Conservation (phyloP, 805 yeast species). For the Candida sphagnicola region DNA sequence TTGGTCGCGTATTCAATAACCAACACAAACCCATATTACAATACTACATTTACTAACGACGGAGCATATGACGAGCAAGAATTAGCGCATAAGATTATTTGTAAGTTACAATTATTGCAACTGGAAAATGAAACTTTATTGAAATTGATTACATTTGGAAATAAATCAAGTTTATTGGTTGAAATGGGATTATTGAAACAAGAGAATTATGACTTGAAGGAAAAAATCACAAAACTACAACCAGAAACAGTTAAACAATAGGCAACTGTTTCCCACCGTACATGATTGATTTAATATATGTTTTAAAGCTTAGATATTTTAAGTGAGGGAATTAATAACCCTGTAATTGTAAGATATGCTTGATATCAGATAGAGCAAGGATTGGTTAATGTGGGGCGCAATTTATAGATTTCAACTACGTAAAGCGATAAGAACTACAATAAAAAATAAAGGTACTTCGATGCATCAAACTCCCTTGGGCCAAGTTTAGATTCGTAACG, state of each 20-base stretch:
- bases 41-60: slow-evolving; percentile 28
- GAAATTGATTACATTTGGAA: slow-evolving; percentile 71
- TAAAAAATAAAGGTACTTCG: too few relatives aligned
- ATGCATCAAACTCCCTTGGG: too few relatives aligned
- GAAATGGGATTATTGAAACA: slow-evolving; percentile 55
- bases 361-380: too few relatives aligned
- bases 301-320: too few relatives aligned
- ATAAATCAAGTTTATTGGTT: slow-evolving; percentile 64
- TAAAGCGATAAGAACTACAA: too few relatives aligned
- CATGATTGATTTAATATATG: background rate
- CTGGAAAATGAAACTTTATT: slow-evolving; percentile 69
- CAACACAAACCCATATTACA: slow-evolving; percentile 12
- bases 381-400: too few relatives aligned
- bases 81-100: slow-evolving; percentile 66
- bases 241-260: background rate
- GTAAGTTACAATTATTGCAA: slow-evolving; percentile 54
- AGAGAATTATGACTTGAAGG: slow-evolving; percentile 12
- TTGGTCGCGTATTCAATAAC: slow-evolving; percentile 26
- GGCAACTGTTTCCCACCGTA: background rate
- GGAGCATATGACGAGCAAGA: slow-evolving; percentile 75
- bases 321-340: too few relatives aligned
- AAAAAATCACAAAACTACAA: slow-evolving; percentile 4
- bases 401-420: too few relatives aligned
- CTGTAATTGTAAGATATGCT: too few relatives aligned
- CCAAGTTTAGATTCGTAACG: too few relatives aligned